Base-by-base conservation (phyloP, 2,329 filamentous ascomycete genomes). In the Aspergillus bombycis region DNA sequence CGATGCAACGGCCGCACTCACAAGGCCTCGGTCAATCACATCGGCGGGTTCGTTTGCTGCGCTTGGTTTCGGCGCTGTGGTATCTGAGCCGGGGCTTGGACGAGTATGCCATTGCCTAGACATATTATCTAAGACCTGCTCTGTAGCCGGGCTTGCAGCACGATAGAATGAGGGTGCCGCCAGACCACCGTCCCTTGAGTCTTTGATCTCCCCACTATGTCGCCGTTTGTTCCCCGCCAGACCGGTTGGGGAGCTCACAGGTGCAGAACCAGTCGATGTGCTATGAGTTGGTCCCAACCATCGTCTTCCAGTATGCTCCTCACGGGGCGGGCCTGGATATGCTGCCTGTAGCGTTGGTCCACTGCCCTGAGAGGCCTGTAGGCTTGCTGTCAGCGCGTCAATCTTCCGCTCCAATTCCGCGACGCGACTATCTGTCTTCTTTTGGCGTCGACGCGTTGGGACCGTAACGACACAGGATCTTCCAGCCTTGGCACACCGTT, bases 321-420 rank as follows among this genome's bases (percentile, higher is more conserved):
- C 65, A 70, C 81, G 21, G 75, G 81, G 34, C 68, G 76, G 52
- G 74, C 32, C 57, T 57, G 61, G 62, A 38, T 52, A 62, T 9
- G 34, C 65, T 16, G 62, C 50, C 32, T 61, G 65, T 48, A 71
- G 68, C 19, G 69, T 58, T 12, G 68, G 21, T 54, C 74, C 69
- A 21, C 65, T 59, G 7, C 71, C 71, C 57, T 77, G 75, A 11
- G 77, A 75, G 2, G 91, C 88, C 53, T 92, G 89, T 67, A 97
- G 75, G 41, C 88, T 93, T 8, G 92, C 91, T 9, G 92, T 96
- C 74, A 97, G 77, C 10, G 91, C 91, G 81, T 97, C 93, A 67
- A 97, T 94, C 81, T 96, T 96, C 83, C 90, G 93, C 82, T 97
- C 93, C 58, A 97, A 83, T 81, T 97, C 93, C 10, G 93, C 91